Base-by-base conservation (phyloP, 129 eudicot genomes). In the Pittosporum tobira region DNA sequence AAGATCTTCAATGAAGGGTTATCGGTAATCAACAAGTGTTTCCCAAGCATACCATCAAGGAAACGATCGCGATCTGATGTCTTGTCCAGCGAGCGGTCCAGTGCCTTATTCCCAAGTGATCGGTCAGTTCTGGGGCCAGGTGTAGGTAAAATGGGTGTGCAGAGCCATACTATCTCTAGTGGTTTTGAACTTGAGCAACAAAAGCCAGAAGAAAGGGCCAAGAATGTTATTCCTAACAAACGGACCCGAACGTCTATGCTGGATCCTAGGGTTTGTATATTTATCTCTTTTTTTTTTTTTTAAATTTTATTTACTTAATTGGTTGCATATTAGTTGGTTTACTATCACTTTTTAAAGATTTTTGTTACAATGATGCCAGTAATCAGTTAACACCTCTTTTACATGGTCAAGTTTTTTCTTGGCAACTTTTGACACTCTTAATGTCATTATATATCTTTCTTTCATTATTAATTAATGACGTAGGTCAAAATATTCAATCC, bases 41-140 rank as follows among this genome's bases (percentile, higher is more conserved):
- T 88, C 62, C 96, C 96, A 3, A 71, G 78, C 74, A 84, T 81
- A 60, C 84, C 96, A 26, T 84, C 89, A 34, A 76, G 84, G 82
- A 88, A 81, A 71, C 79, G 96, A 76, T 84, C 94, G 26, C 75
- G 89, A 60, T 70, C 80, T 25, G 96, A 88, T 59, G 74, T 70
- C 61, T 46, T 78, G 50, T 68, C 94, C 61, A 77, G 78, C 42
- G 96, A 83, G 18, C 85, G 94, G 47, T 61, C 96, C 57, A 77
- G 42, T 67, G 72, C 77, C 10, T 61, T 77, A 51, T 79, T 72
- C 37, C 43, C 76, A 38, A 59, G 62, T 66, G 80, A 88, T 61
- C 89, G 94, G 36, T 48, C 89, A 61, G 79, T 71, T 59, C 47
- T 70, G 45, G 82, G 87, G 8, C 15, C 63, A 15, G 61, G 76